Conservation (phyloP, 352 stramenopile genomes). For the Pythium phragmiticola region DNA sequence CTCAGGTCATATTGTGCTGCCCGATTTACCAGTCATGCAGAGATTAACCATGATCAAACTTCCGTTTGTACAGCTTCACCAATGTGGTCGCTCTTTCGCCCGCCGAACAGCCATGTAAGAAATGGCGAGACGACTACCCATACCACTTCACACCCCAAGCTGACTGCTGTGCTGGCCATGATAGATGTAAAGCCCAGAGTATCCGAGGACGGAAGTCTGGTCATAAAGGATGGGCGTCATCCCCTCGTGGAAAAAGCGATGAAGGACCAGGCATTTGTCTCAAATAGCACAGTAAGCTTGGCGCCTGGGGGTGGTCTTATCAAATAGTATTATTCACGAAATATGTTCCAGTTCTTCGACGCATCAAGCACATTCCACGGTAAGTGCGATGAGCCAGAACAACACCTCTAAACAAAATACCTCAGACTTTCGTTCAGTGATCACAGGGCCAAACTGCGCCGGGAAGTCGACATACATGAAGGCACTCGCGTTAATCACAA, state of each 20-base stretch:
- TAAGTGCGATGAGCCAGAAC: constrained; percentile 1
- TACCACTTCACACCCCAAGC: background rate
- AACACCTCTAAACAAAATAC: background rate
- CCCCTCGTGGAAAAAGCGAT: constrained; percentile 70
- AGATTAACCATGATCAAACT: background rate
- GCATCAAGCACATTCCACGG: constrained; percentile 26
- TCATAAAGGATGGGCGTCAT: constrained; percentile 83
- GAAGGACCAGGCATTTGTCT: constrained; percentile 73
- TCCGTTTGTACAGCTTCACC: constrained; percentile 59
- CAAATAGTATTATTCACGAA: background rate
- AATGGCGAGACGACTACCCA: background rate
- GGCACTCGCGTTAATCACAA: constrained; percentile 83
- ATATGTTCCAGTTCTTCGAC: constrained; percentile 26
- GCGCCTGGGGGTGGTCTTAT: background rate
- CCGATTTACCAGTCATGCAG: background rate
- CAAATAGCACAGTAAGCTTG: constrained; percentile 73
- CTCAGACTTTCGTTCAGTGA: constrained; percentile 37
- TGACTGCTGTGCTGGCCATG: background rate
- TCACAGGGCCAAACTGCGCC: constrained; percentile 90
- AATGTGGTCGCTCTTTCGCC: constrained; percentile 83
- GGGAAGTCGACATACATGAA: constrained; percentile 91
- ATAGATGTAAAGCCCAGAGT: constrained; percentile 72
- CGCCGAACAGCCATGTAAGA: constrained; percentile 68
- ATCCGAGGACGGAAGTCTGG: constrained; percentile 62
- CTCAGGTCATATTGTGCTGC: constrained; percentile 51